Percentiles rank a stretch among this genome's conserved stretches.
phyloP scores from a whole-genome alignment of 768 basidiomycete species.

The Lentinula sp. region DNA sequence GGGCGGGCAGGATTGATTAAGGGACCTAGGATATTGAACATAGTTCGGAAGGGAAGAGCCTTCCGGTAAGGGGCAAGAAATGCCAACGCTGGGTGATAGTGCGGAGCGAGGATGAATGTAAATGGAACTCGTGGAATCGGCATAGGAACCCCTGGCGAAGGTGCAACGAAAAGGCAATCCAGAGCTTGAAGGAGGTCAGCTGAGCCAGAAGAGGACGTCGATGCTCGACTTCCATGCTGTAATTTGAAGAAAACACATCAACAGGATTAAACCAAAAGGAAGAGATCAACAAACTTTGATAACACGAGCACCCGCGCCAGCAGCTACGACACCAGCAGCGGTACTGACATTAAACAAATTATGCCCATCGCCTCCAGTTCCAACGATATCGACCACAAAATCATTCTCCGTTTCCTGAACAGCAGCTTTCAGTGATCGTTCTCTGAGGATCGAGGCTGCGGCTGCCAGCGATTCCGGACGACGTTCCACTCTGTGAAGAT shows the following conservation, averaged over 20 bases:
- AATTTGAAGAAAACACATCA: background rate
- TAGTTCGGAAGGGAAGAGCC: slow-evolving; percentile 86
- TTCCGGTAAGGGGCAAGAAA: slow-evolving; percentile 80
- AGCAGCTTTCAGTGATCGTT: slow-evolving; percentile 58
- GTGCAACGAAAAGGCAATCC: slow-evolving; percentile 67
- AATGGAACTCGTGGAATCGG: slow-evolving; percentile 70
- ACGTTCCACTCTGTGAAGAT: slow-evolving; percentile 72
- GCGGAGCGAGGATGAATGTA: slow-evolving; percentile 88
- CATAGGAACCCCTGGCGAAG: slow-evolving; percentile 50
- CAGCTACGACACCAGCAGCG: slow-evolving; percentile 88
- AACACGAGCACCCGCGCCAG: slow-evolving; percentile 89
- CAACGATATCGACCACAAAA: slow-evolving; percentile 76
- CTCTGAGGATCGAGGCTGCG: slow-evolving; percentile 68
- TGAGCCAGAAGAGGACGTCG: slow-evolving; percentile 91
- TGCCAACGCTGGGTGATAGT: slow-evolving; percentile 87
- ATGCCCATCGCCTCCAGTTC: slow-evolving; percentile 92
- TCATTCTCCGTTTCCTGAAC: slow-evolving; percentile 58
- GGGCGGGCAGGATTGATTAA: slow-evolving; percentile 89
- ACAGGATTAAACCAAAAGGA: background rate
- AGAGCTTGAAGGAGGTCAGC: slow-evolving; percentile 88
- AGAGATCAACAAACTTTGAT: slow-evolving; percentile 60
- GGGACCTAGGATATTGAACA: slow-evolving; percentile 95
- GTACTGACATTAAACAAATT: slow-evolving; percentile 98
- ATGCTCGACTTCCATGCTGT: slow-evolving; percentile 87
- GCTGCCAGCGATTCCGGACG: slow-evolving; percentile 73